These are phyloP conservation scores for Hypoxylon sp. DNA, from an alignment of 2,329 filamentous ascomycete genomes.

Conservation along the genomic window DNA sequence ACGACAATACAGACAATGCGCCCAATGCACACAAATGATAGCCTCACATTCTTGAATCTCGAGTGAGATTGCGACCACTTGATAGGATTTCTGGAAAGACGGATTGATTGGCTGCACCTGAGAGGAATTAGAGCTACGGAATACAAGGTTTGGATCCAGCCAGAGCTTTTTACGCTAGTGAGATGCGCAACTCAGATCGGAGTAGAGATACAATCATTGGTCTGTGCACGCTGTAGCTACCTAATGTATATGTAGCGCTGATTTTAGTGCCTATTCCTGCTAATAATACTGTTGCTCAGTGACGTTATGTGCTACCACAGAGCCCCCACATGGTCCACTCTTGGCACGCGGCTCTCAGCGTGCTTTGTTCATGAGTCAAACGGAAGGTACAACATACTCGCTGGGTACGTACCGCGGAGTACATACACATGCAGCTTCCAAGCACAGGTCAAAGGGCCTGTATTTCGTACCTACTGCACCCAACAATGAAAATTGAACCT, in stretches of 20 bases:
- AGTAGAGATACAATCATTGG: slow-evolving; percentile 20
- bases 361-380: background rate
- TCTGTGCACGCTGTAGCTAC: slow-evolving; percentile 19
- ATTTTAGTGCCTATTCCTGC: background rate
- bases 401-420: background rate
- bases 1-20: no score
- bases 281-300: slow-evolving; percentile 29
- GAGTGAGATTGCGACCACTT: slow-evolving; percentile 12
- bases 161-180: slow-evolving; percentile 20
- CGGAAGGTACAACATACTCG: no score
- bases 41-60: slow-evolving; percentile 21
- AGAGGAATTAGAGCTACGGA: slow-evolving; percentile 28
- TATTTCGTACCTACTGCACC: slow-evolving; percentile 1
- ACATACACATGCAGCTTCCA: no score
- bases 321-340: slow-evolving; percentile 12
- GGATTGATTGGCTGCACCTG: slow-evolving; percentile 33
- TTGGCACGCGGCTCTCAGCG: slow-evolving; percentile 29
- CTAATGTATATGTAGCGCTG: background rate
- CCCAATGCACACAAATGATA: slow-evolving; percentile 14
- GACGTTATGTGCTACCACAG: slow-evolving; percentile 36
- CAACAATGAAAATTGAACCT: background rate
- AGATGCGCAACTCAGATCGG: slow-evolving; percentile 20
- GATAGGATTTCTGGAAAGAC: slow-evolving; percentile 15
- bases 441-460: no score
- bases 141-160: slow-evolving; percentile 29